Conservation (phyloP, 2,329 filamentous ascomycete species). For the Ophiostoma himal-ulmi region DNA sequence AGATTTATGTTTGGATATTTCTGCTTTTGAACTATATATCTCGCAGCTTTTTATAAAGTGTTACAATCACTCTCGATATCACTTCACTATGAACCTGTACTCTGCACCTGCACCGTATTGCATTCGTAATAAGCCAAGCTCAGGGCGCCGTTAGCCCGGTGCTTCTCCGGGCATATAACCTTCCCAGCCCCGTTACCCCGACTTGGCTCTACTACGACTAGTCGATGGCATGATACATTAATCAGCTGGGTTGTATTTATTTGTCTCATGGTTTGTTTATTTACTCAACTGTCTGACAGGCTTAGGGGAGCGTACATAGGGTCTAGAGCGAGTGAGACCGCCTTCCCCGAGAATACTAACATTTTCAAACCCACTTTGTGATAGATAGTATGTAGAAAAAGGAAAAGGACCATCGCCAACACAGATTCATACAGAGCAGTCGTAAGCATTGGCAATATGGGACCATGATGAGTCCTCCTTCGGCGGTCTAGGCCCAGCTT, state of each 20-base stretch:
- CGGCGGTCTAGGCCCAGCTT: neutral
- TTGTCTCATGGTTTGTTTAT: no score
- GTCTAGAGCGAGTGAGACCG: no score
- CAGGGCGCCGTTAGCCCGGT: neutral
- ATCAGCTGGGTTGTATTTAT: no score
- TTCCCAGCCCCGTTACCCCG: neutral
- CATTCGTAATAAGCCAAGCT: neutral
- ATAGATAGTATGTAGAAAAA: neutral
- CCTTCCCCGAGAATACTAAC: no score
- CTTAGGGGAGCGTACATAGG: no score
- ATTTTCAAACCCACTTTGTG: no score
- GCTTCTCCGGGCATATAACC: neutral
- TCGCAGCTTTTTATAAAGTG: no score
- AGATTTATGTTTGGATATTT: conserved; percentile 9
- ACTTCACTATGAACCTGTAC: neutral
- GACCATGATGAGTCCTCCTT: neutral
- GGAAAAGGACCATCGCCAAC: neutral
- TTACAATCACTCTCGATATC: no score
- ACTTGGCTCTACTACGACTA: neutral
- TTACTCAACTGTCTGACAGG: no score
- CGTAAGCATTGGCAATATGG: neutral
- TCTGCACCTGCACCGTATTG: neutral
- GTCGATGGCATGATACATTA: neutral
- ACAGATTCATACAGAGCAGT: neutral
- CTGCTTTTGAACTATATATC: neutral